phyloP scores from a whole-genome alignment of 164 flowering plant genomes.

The Taxillus chinensis region DNA sequence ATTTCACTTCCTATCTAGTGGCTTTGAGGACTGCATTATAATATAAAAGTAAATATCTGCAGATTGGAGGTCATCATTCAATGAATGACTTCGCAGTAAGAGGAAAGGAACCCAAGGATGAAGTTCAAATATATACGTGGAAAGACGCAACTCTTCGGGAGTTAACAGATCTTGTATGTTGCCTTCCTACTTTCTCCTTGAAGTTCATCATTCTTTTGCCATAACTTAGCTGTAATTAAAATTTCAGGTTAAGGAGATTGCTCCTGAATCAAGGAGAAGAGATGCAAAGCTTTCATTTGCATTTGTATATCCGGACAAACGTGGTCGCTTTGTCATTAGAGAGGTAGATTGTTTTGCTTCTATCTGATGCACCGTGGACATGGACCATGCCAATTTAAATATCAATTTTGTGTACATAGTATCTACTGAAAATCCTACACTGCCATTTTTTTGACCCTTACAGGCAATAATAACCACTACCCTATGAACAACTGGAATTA shows the following conservation, averaged over 20 bases:
- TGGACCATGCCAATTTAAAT: no score
- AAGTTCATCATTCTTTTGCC: neutral
- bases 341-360: constrained; percentile 31
- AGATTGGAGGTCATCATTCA: constrained; percentile 81
- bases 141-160: constrained; percentile 97
- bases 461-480: no score
- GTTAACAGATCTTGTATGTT: constrained; percentile 75
- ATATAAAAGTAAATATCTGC: constrained; percentile 6
- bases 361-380: no score
- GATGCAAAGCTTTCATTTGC: constrained; percentile 92
- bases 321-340: constrained; percentile 64
- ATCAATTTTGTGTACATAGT: no score
- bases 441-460: no score
- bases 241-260: constrained; percentile 87
- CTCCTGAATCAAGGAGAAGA: constrained; percentile 82
- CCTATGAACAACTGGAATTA: no score
- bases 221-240: constrained; percentile 4
- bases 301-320: constrained; percentile 84
- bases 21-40: no score
- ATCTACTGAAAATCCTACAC: no score
- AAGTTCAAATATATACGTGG: constrained; percentile 99
- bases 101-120: constrained; percentile 94
- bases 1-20: neutral
- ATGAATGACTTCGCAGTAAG: constrained; percentile 73
- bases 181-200: neutral